Evolutionary conservation across 1,284 basidiomycete species (phyloP), one percentile per base, ranked within the genome.

Genomic region (Trichosporon sp.): DNA sequence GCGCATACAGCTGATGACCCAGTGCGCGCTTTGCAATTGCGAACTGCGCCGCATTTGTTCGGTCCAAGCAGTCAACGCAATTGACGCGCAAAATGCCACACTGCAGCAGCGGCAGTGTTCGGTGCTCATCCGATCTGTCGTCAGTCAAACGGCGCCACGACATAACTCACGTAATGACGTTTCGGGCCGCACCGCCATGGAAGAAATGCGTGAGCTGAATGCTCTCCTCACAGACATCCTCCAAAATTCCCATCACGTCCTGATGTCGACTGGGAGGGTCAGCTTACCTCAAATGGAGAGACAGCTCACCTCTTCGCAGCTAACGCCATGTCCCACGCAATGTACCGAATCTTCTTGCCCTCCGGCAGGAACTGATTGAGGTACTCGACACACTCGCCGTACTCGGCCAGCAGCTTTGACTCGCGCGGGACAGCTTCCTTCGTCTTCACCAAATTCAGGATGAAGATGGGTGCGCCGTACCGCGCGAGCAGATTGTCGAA

Each of bases 31-130:
- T 98, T 3, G 94, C 96, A 67, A 99, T 95, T 0, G 97, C 93
- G 74, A 98, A 98, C 74, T 99, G 95, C 0, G 94, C 94, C 0
- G 95, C 94, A 71, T 99, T 99, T 3, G 96, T 99, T 4, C 94
- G 87, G 77, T 99, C 96, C 8, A 99, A 84, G 74, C 96, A 99
- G 75, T 99, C 96, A 1, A 99, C 92, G 70, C 91, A 96, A 73
- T 96, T 96, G 0, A 88, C 92, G 8, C 93, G 85, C 70, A 90
- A 91, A 36, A 98, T 86, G 4, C 95, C 95, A 60, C 90, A 91
- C 79, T 99, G 96, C 13, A 99, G 80, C 1, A 88, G 85, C 66
- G 96, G 91, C 0, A 82, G 83, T 56, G 82, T 82, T 8, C 92
- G 86, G 84, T 88, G 89, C 1, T 82, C 75, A 11, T 78, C 71